Conservation (phyloP, 1,284 basidiomycete genomes). For the Kalmanozyma brasiliensis region DNA sequence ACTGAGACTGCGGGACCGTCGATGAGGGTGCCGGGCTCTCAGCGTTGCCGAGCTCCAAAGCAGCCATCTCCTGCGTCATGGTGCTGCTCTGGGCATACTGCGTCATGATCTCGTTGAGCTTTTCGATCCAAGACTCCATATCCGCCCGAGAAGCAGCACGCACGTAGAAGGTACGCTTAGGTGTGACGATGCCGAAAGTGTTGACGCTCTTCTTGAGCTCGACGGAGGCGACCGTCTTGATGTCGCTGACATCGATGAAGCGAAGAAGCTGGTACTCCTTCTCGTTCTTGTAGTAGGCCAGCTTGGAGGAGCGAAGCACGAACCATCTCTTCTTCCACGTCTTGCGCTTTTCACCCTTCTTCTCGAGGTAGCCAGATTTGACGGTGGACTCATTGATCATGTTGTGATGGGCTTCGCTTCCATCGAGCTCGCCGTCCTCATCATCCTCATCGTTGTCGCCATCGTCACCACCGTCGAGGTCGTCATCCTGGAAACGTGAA, state of each 20-base stretch:
- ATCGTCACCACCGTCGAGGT: conserved; percentile 43
- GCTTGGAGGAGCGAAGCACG: conserved; percentile 86
- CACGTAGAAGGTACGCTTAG: conserved; percentile 90
- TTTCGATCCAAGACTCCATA: conserved; percentile 83
- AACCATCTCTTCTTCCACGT: conserved; percentile 99
- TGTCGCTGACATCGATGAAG: conserved; percentile 85
- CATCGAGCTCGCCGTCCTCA: conserved; percentile 75
- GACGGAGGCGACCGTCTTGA: conserved; percentile 89
- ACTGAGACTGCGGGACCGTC: conserved; percentile 25
- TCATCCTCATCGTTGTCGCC: conserved; percentile 78
- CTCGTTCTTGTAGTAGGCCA: conserved; percentile 96
- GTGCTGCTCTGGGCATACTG: conserved; percentile 66
- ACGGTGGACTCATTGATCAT: conserved; percentile 77
- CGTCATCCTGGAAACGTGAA: conserved; percentile 27
- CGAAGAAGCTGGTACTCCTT: conserved; percentile 78
- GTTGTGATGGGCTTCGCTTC: conserved; percentile 66
- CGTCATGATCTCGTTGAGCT: conserved; percentile 81
- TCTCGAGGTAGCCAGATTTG: conserved; percentile 90
- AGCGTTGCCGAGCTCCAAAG: conserved; percentile 36
- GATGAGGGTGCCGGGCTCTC: conserved; percentile 36
- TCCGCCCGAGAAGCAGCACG: conserved; percentile 80
- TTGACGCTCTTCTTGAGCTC: conserved; percentile 88
- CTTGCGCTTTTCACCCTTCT: conserved; percentile 97
- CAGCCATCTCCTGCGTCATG: conserved; percentile 56
- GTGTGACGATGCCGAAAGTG: conserved; percentile 91